These are phyloP conservation scores for Butyriboletus appendiculatus DNA, from an alignment of 1,284 basidiomycete genomes.

Conservation along the genomic window DNA sequence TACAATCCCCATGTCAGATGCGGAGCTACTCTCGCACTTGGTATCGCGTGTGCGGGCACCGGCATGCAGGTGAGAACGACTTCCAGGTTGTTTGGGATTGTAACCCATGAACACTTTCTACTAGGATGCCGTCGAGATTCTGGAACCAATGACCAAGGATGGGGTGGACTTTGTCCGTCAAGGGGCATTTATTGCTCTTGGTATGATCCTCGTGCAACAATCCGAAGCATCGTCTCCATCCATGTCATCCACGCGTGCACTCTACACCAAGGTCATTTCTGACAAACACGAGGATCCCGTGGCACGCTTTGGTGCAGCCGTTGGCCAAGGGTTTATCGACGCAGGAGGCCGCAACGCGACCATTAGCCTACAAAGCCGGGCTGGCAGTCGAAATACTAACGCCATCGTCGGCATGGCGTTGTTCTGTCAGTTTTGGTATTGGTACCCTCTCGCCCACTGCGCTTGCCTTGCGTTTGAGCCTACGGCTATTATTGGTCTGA, in stretches of 20 bases:
- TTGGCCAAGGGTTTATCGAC: conserved; percentile 95
- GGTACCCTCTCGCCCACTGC: conserved; percentile 97
- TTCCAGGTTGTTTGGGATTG: conserved; percentile 2
- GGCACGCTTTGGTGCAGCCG: conserved; percentile 93
- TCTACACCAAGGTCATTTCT: conserved; percentile 85
- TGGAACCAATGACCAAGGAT: conserved; percentile 97
- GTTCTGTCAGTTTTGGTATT: conserved; percentile 99
- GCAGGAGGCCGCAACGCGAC: conserved; percentile 95
- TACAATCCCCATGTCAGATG: conserved; percentile 99
- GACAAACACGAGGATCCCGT: conserved; percentile 98
- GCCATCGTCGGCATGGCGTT: conserved; percentile 95
- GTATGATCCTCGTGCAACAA: conserved; percentile 95
- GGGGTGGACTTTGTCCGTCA: conserved; percentile 97
- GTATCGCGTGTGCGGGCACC: conserved; percentile 96
- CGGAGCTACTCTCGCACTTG: conserved; percentile 91
- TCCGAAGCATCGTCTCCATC: conserved; percentile 88
- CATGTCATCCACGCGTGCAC: conserved; percentile 73
- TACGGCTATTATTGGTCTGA: conserved; percentile 90
- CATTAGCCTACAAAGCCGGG: conserved; percentile 88
- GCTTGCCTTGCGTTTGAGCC: conserved; percentile 91
- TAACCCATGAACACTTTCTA: conserved; percentile 29
- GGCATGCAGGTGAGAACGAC: conserved; percentile 69
- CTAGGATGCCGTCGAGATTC: conserved; percentile 89
- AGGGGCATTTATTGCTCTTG: conserved; percentile 93
- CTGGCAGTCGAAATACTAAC: conserved; percentile 87